Percentiles rank a stretch among this genome's conserved stretches.
Evolutionary conservation across 139 green algal genomes (phyloP).

Genomic region (Tetradesmus lagerheimii): DNA sequence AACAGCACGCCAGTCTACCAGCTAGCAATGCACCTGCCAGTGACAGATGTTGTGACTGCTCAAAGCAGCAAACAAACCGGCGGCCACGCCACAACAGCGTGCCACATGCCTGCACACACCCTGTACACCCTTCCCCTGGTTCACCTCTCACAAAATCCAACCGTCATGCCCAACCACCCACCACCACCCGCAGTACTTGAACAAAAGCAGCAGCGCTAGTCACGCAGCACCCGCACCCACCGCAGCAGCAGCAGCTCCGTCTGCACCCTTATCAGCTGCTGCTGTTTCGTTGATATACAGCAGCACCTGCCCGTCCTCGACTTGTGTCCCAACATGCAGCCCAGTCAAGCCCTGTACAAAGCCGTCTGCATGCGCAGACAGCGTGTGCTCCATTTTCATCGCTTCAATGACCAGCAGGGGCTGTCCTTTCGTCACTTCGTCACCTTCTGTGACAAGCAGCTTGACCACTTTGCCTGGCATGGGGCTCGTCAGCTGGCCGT

Average conservation of each 20-base stretch:
- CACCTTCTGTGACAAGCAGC: constrained; percentile 48
- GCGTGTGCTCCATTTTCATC: constrained; percentile 88
- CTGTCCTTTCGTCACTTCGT: constrained; percentile 12
- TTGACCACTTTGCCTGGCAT: constrained; percentile 83
- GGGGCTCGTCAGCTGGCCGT: constrained; percentile 66
- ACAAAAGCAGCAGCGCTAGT: background rate
- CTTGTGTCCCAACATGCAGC: constrained; percentile 51
- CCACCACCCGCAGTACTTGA: background rate
- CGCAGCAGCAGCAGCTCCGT: background rate
- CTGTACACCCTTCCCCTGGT: too few relatives aligned
- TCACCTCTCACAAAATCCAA: too few relatives aligned
- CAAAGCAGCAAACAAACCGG: too few relatives aligned
- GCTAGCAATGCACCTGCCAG: too few relatives aligned
- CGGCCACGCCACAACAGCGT: too few relatives aligned
- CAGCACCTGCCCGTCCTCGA: constrained; percentile 61
- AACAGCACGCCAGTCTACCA: too few relatives aligned
- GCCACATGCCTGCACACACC: too few relatives aligned
- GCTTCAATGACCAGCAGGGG: constrained; percentile 49
- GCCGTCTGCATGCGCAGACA: constrained; percentile 47
- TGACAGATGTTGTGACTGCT: too few relatives aligned
- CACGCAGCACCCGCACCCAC: background rate
- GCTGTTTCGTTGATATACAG: constrained; percentile 30
- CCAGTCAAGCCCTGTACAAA: constrained; percentile 41
- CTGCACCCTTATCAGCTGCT: background rate
- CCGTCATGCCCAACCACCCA: background rate